These are phyloP conservation scores for Purpureocillium takamizusanense DNA, from an alignment of 2,329 filamentous ascomycete species.

Conservation along the genomic window DNA sequence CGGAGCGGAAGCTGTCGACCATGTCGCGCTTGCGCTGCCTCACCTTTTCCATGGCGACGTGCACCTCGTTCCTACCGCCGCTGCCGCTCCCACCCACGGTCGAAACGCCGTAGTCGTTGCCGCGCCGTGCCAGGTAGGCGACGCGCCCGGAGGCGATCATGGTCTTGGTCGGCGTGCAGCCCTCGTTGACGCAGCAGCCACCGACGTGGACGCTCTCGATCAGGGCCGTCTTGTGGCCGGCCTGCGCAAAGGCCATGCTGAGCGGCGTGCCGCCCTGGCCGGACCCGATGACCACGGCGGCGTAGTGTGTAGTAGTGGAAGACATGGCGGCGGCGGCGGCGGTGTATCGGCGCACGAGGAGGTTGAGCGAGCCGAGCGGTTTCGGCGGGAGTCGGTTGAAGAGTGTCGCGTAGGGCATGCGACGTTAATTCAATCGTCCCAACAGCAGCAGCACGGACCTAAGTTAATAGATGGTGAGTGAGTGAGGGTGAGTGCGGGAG, in stretches of 20 bases:
- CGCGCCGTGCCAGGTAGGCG: constrained; percentile 33
- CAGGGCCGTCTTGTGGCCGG: constrained; percentile 33
- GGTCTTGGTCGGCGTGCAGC: constrained; percentile 49
- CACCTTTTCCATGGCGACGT: constrained; percentile 38
- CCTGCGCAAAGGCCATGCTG: constrained; percentile 34
- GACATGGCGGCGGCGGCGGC: too few species aligned
- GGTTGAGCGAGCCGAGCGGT: too few species aligned
- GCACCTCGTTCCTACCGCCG: constrained; percentile 10
- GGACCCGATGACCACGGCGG: constrained; percentile 38
- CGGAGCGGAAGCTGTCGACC: constrained; percentile 37
- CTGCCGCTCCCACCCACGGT: constrained; percentile 12
- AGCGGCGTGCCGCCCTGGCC: constrained; percentile 43
- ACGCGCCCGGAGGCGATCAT: constrained; percentile 43
- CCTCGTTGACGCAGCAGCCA: constrained; percentile 46
- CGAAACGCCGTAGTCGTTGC: constrained; percentile 37
- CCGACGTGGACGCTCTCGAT: constrained; percentile 39
- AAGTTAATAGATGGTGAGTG: too few species aligned
- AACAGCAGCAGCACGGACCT: too few species aligned
- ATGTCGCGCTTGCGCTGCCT: constrained; percentile 44
- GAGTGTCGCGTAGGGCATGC: too few species aligned
- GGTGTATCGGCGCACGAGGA: background rate
- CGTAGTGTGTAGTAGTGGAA: constrained; percentile 10
- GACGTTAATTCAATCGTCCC: too few species aligned
- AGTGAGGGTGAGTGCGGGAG: too few species aligned
- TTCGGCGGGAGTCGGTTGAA: too few species aligned